Conservation (phyloP, 2,329 filamentous ascomycete genomes). For the Diaporthe longicolla region DNA sequence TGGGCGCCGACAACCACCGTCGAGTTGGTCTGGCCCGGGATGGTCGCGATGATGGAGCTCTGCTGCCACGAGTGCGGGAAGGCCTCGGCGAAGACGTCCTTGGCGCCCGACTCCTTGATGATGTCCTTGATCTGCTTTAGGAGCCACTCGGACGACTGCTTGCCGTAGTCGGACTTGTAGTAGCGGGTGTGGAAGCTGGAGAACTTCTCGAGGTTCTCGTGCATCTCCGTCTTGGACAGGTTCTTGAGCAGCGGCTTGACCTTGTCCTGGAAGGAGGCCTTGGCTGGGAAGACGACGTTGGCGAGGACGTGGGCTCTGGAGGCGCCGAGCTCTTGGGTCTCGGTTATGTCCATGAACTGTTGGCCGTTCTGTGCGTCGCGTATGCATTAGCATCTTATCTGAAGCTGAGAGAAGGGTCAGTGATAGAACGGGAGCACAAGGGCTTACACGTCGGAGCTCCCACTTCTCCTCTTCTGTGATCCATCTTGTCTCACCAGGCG, state of each 20-base stretch:
- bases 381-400: background rate
- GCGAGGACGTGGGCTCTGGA: slow-evolving; percentile 46
- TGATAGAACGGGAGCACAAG: background rate
- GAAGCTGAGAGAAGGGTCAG: background rate
- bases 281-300: slow-evolving; percentile 65
- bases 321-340: slow-evolving; percentile 70
- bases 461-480: slow-evolving; percentile 97
- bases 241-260: slow-evolving; percentile 71
- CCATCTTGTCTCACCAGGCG: slow-evolving; percentile 86
- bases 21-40: slow-evolving; percentile 76
- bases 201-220: slow-evolving; percentile 74
- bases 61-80: slow-evolving; percentile 78
- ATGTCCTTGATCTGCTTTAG: slow-evolving; percentile 74
- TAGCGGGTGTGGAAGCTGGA: slow-evolving; percentile 78
- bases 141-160: slow-evolving; percentile 82
- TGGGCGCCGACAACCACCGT: slow-evolving; percentile 85
- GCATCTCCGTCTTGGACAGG: slow-evolving; percentile 76
- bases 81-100: slow-evolving; percentile 71
- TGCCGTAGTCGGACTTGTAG: slow-evolving; percentile 75
- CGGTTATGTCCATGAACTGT: slow-evolving; percentile 85
- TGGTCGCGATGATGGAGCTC: slow-evolving; percentile 83
- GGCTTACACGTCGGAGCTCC: slow-evolving; percentile 83
- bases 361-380: slow-evolving; percentile 70
- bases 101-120: slow-evolving; percentile 69
- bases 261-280: slow-evolving; percentile 69